Base-by-base conservation (phyloP, 2,329 filamentous ascomycete species). In the Neoascochyta sp. region DNA sequence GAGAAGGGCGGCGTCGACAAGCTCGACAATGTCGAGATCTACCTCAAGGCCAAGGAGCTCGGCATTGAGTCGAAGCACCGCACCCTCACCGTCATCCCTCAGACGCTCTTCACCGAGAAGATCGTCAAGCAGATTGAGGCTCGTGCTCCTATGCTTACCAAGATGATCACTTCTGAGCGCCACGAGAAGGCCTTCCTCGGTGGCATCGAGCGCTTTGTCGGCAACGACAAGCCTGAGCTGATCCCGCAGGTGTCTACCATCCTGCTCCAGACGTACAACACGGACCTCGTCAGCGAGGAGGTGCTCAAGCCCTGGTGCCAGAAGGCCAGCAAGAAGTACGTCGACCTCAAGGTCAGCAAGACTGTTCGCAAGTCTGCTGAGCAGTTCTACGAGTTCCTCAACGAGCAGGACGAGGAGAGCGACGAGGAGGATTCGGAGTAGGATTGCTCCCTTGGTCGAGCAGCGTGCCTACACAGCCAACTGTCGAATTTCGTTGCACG, bases 321-420 rank as follows among this genome's bases (percentile, higher is more conserved):
- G 60, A 95, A 92, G 75, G 88, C 90, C 37, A 95, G 87, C 78
- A 95, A 94, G 82, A 95, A 95, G 73, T 96, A 96, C 63, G 86
- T 93, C 51, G 90, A 96, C 62, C 67, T 93, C 39, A 63, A 81
- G 38, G 89, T 81, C 40, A 94, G 87, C 70, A 90, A 88, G 75
- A 94, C 93, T 76, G 88, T 96, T 43, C 87, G 89, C 70, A 90
- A 93, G 74, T 84, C 86, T 46, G 88, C 92, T 31, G 85, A 93
- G 72, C 82, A 86, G 45, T 98, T 98, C 77, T 75, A 95, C 57
- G 84, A 81, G 53, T 96, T 89, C 90, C 86, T 96, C 36, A 79
- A 86, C 50, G 23, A 38, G 27, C 43, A 48, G 37, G 86, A 84
- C 66, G 89, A 89, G 31, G 84, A 89, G 64, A 78, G 75, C 43